Evolutionary conservation across 2,329 filamentous ascomycete species (phyloP).

Genomic region (Aspergillus sp.): DNA sequence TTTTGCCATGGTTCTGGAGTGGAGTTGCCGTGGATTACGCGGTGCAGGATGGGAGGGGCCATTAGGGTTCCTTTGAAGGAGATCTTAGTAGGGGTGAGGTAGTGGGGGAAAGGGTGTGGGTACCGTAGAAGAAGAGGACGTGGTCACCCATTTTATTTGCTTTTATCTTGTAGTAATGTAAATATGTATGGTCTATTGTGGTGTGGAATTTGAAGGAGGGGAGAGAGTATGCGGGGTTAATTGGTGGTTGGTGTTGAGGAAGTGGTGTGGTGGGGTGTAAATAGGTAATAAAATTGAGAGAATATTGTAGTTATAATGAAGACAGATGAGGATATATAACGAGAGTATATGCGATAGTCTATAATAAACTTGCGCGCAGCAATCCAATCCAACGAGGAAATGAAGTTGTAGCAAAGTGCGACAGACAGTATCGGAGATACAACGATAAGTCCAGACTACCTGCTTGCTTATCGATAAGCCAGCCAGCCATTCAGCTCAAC

Average conservation of each 20-base stretch:
- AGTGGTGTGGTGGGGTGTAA: background rate
- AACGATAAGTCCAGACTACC: background rate
- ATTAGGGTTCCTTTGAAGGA: constrained; percentile 61
- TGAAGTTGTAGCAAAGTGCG: background rate
- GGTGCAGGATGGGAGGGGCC: constrained; percentile 83
- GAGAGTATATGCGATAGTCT: background rate
- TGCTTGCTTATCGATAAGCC: constrained; percentile 22
- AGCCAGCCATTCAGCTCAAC: constrained; percentile 15
- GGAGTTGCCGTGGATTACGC: constrained; percentile 70
- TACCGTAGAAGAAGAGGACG: constrained; percentile 67
- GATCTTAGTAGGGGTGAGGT: constrained; percentile 6
- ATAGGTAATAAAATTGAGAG: too few relatives aligned
- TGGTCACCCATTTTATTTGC: constrained; percentile 46
- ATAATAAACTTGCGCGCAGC: background rate
- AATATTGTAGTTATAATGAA: background rate
- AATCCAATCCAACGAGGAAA: background rate
- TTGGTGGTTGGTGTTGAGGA: background rate
- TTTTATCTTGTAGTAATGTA: background rate
- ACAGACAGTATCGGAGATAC: background rate
- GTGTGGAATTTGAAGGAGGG: background rate
- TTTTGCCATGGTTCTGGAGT: constrained; percentile 54
- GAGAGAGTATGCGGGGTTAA: background rate
- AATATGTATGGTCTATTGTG: too few relatives aligned
- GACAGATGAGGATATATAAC: background rate
- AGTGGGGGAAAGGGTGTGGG: background rate